A percentile compares a stretch with the other conserved stretches of the same genome.
These are phyloP conservation scores for Magnolia sinica DNA, from an alignment of 164 flowering plant genomes.

Conservation along the genomic window DNA sequence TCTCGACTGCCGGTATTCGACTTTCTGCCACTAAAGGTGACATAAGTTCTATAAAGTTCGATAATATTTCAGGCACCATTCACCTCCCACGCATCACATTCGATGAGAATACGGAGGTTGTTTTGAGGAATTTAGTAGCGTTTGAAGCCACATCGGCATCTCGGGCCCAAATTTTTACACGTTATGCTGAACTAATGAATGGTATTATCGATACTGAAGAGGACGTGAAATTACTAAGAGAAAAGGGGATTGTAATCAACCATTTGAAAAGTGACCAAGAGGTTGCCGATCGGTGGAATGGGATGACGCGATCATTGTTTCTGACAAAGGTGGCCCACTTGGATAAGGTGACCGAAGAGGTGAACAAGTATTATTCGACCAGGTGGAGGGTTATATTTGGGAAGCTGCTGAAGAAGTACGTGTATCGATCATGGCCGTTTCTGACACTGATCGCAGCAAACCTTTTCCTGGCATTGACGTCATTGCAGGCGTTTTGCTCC, in stretches of 20 bases:
- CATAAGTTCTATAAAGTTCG: too few relatives aligned
- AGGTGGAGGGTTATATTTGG: slow-evolving; percentile 12
- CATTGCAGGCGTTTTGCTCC: slow-evolving; percentile 13
- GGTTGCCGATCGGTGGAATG: slow-evolving; percentile 15
- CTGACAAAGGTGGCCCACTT: slow-evolving; percentile 7
- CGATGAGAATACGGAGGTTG: too few relatives aligned
- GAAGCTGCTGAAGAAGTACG: slow-evolving; percentile 11
- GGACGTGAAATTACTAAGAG: slow-evolving; percentile 20
- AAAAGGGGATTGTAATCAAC: slow-evolving; percentile 15
- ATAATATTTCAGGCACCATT: too few relatives aligned
- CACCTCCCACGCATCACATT: too few relatives aligned
- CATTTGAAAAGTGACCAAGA: slow-evolving; percentile 18
- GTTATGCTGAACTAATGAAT: slow-evolving; percentile 24
- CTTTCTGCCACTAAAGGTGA: too few relatives aligned
- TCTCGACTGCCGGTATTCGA: too few relatives aligned
- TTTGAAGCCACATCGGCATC: slow-evolving; percentile 14
- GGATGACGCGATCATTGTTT: slow-evolving; percentile 14
- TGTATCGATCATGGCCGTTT: slow-evolving; percentile 17
- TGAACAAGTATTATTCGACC: slow-evolving; percentile 10
- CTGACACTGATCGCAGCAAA: slow-evolving; percentile 2
- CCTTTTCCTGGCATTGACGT: too few relatives aligned
- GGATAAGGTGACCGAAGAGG: slow-evolving; percentile 19
- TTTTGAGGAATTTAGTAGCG: slow-evolving; percentile 17
- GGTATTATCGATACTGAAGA: slow-evolving; percentile 25
- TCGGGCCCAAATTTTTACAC: slow-evolving; percentile 10